These are phyloP conservation scores for Podospora pseudopauciseta DNA, from an alignment of 495 filamentous ascomycete species.

Conservation along the genomic window DNA sequence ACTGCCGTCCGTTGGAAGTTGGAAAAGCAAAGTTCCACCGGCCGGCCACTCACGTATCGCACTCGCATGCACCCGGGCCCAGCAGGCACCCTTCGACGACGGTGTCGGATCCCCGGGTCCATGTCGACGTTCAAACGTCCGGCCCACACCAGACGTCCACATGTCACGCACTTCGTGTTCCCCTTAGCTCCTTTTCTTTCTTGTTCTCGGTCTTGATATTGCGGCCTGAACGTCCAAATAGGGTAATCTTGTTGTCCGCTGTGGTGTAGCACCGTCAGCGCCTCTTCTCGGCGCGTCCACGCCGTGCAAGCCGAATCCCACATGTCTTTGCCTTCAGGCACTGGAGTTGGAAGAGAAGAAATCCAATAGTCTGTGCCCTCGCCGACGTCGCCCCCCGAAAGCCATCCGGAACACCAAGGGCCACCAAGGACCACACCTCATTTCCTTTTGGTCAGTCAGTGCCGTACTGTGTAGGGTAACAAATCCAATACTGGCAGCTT, in stretches of 20 bases:
- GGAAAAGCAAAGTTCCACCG: neutral
- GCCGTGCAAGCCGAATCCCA: neutral
- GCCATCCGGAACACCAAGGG: neutral
- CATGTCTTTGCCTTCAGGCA: neutral
- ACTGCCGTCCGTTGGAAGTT: neutral
- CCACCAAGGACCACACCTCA: neutral
- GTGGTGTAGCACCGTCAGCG: neutral
- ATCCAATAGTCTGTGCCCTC: neutral
- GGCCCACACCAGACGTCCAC: too few relatives aligned
- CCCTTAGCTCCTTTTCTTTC: neutral
- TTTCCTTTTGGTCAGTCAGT: neutral
- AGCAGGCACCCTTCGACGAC: neutral
- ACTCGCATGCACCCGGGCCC: neutral
- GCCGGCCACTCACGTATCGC: neutral
- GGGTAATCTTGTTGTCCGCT: neutral
- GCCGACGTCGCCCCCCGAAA: slow-evolving; percentile 1
- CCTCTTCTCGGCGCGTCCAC: neutral
- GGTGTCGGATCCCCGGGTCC: too few relatives aligned
- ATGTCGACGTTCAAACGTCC: too few relatives aligned
- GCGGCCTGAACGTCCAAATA: slow-evolving; percentile 2
- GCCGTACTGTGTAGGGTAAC: neutral
- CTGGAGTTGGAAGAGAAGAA: neutral
- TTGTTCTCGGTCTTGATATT: neutral
- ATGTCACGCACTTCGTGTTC: neutral
- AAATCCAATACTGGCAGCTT: neutral